Conservation (phyloP, 139 green algal species). For the Diplosphaera chodatii region DNA sequence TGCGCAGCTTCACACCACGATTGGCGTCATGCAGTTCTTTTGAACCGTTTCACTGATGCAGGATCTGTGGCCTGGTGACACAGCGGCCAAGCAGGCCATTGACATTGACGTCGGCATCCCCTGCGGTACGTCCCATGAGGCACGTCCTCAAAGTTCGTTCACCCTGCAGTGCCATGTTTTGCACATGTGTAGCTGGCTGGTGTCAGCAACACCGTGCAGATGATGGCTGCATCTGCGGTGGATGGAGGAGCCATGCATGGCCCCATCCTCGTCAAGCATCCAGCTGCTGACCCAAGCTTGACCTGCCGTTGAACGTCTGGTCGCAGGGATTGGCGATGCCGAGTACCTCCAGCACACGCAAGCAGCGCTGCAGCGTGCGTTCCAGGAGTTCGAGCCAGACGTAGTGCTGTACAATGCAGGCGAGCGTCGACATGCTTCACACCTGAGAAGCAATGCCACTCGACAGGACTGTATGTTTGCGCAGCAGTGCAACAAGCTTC, state of each 20-base stretch:
- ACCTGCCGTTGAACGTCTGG: too few relatives aligned
- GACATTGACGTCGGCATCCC: conserved; percentile 22
- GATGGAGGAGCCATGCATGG: too few relatives aligned
- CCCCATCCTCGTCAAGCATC: too few relatives aligned
- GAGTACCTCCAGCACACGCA: conserved; percentile 30
- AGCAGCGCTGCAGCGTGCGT: conserved; percentile 19
- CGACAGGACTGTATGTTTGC: too few relatives aligned
- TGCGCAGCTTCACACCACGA: too few relatives aligned
- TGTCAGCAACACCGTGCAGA: too few relatives aligned
- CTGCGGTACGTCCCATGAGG: conserved; percentile 13
- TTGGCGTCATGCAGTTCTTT: too few relatives aligned
- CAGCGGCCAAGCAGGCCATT: conserved; percentile 27
- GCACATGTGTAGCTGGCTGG: too few relatives aligned
- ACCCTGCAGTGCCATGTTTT: too few relatives aligned
- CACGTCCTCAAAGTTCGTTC: not conserved
- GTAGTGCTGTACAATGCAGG: conserved; percentile 70
- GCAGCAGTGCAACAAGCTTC: too few relatives aligned
- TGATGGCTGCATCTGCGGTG: too few relatives aligned
- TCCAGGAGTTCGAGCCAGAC: conserved; percentile 31
- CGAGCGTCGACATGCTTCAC: not conserved
- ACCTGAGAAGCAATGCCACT: not conserved
- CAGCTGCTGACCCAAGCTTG: too few relatives aligned
- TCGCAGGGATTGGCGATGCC: not conserved
- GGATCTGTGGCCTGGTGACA: conserved; percentile 23
- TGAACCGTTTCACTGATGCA: not conserved